Percentiles rank a stretch among this genome's conserved stretches.
Evolutionary conservation across 148 eudicot species (phyloP).

Genomic region (Dysphania ambrosioides): DNA sequence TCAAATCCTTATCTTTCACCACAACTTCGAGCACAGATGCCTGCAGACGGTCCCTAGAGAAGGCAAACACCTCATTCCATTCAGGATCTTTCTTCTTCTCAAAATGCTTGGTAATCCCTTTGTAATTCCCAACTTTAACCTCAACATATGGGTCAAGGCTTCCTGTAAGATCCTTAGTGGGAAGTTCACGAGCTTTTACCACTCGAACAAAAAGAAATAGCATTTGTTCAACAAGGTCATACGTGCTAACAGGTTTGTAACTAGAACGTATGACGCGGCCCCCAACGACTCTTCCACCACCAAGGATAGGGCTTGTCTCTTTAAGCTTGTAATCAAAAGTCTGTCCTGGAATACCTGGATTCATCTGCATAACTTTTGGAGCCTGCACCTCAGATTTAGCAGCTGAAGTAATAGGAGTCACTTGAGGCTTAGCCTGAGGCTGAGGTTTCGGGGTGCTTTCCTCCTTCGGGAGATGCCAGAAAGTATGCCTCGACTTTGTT

Average conservation of each 20-base stretch:
- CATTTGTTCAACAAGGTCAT: slow-evolving; percentile 87
- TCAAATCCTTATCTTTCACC: slow-evolving; percentile 69
- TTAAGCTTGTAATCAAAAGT: slow-evolving; percentile 52
- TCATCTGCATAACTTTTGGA: slow-evolving; percentile 37
- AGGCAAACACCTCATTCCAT: slow-evolving; percentile 84
- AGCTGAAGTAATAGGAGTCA: slow-evolving; percentile 12
- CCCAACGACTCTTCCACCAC: slow-evolving; percentile 69
- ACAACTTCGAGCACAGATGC: slow-evolving; percentile 55
- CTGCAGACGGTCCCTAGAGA: slow-evolving; percentile 66
- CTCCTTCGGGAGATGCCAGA: slow-evolving; percentile 30
- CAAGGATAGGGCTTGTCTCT: slow-evolving; percentile 82
- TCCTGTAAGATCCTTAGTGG: slow-evolving; percentile 67
- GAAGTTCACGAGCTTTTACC: slow-evolving; percentile 73
- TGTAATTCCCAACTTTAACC: slow-evolving; percentile 79
- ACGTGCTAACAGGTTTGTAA: slow-evolving; percentile 45
- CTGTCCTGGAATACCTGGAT: slow-evolving; percentile 37
- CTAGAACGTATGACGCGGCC: slow-evolving; percentile 54
- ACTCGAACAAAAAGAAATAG: slow-evolving; percentile 73
- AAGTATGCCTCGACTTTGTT: slow-evolving; percentile 36
- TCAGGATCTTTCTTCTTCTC: slow-evolving; percentile 60
- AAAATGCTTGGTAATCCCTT: slow-evolving; percentile 63
- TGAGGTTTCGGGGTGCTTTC: slow-evolving; percentile 23
- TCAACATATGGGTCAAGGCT: slow-evolving; percentile 87
- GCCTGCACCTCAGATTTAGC: slow-evolving; percentile 33
- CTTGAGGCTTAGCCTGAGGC: slow-evolving; percentile 29